These are phyloP conservation scores for Scytalidium sp. DNA, from an alignment of 2,329 filamentous ascomycete species.

Conservation along the genomic window DNA sequence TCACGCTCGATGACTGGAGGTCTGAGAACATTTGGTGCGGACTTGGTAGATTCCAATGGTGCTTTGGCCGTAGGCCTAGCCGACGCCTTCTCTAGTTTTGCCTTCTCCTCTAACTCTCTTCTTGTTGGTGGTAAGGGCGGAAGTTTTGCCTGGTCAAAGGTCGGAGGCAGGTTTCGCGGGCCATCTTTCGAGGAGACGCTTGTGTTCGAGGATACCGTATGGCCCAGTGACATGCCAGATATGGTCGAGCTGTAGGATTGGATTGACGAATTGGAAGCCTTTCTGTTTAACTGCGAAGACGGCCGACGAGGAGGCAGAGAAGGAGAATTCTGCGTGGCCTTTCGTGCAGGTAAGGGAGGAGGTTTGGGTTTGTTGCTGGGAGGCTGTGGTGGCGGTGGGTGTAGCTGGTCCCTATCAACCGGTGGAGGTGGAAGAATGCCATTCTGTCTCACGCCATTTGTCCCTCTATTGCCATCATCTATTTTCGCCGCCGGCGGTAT, in stretches of 20 bases:
- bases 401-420: slow-evolving; percentile 22
- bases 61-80: slow-evolving; percentile 17
- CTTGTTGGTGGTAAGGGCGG: slow-evolving; percentile 55
- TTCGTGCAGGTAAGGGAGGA: slow-evolving; percentile 22
- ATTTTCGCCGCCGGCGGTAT: slow-evolving; percentile 19
- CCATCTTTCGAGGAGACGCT: slow-evolving; percentile 41
- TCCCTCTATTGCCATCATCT: slow-evolving; percentile 19
- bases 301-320: slow-evolving; percentile 48
- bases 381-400: slow-evolving; percentile 8
- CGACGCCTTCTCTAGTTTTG: slow-evolving; percentile 34
- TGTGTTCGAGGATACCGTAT: slow-evolving; percentile 41
- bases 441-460: slow-evolving; percentile 16
- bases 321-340: slow-evolving; percentile 39
- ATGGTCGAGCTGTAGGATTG: slow-evolving; percentile 51
- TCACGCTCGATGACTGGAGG: slow-evolving; percentile 16
- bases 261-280: slow-evolving; percentile 57
- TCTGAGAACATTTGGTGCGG: slow-evolving; percentile 30
- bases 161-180: slow-evolving; percentile 52
- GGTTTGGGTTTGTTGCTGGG: slow-evolving; percentile 18
- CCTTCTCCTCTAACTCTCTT: slow-evolving; percentile 46
- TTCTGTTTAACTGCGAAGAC: slow-evolving; percentile 38
- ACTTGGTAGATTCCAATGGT: slow-evolving; percentile 35
- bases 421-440: slow-evolving; percentile 24
- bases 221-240: slow-evolving; percentile 48
- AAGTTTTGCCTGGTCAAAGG: slow-evolving; percentile 53